phyloP scores from a whole-genome alignment of 805 yeast genomes.

The Sugiyamaella valdiviana region DNA sequence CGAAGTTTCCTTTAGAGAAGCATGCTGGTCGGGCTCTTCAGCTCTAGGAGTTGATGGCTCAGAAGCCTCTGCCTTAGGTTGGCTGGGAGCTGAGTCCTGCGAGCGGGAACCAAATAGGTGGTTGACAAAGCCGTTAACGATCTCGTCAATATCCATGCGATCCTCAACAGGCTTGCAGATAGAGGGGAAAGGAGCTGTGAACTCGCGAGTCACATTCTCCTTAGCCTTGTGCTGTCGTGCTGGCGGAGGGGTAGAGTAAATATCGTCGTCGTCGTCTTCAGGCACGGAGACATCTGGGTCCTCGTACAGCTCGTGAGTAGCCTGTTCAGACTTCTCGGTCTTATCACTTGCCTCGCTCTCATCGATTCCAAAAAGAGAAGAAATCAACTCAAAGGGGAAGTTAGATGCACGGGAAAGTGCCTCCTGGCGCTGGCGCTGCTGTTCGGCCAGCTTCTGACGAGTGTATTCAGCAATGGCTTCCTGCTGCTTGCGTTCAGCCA shows the following conservation, averaged over 20 bases:
- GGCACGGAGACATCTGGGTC: constrained; percentile 19
- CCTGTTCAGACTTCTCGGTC: constrained; percentile 8
- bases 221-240: constrained; percentile 2
- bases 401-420: neutral
- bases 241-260: constrained; percentile 6
- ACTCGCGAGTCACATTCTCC: neutral
- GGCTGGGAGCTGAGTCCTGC: neutral
- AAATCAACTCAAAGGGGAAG: neutral
- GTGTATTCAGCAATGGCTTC: constrained; percentile 1
- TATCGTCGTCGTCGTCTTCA: constrained; percentile 10
- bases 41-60: constrained; percentile 1
- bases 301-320: constrained; percentile 2
- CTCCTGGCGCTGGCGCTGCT: constrained; percentile 3
- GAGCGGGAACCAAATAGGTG: neutral
- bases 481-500: neutral
- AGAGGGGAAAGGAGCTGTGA: neutral
- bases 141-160: constrained; percentile 7
- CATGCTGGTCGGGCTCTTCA: constrained; percentile 3
- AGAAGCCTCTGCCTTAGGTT: neutral
- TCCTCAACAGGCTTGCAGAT: constrained; percentile 2
- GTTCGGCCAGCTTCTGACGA: neutral
- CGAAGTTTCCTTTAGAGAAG: constrained; percentile 1
- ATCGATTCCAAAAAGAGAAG: neutral
- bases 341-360: neutral
- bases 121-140: constrained; percentile 4